phyloP scores from a whole-genome alignment of 1,284 basidiomycete species.

The Austroboletus olivaceoglutinosus region DNA sequence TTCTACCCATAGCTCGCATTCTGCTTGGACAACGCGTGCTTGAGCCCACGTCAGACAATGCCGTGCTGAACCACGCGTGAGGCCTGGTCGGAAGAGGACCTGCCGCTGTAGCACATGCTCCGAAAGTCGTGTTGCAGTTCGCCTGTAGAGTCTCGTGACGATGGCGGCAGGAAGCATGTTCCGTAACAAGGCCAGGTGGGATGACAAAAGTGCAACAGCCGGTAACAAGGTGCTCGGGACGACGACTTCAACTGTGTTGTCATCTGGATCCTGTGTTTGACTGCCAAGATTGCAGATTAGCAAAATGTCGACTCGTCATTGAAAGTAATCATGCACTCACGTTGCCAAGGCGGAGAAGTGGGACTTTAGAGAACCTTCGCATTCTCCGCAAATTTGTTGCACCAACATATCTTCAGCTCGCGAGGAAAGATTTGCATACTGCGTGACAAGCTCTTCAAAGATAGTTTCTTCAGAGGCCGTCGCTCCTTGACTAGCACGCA shows the following conservation, averaged over 20 bases:
- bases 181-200: slow-evolving; percentile 66
- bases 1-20: slow-evolving; percentile 78
- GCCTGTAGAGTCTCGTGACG: slow-evolving; percentile 65
- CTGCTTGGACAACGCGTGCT: slow-evolving; percentile 50
- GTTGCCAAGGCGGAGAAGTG: slow-evolving; percentile 56
- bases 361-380: slow-evolving; percentile 68
- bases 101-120: slow-evolving; percentile 81
- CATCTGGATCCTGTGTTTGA: slow-evolving; percentile 20
- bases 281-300: slow-evolving; percentile 8
- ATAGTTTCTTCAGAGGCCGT: slow-evolving; percentile 58
- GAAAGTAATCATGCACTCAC: slow-evolving; percentile 37
- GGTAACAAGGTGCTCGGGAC: slow-evolving; percentile 67
- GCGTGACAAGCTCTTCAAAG: slow-evolving; percentile 69
- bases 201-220: slow-evolving; percentile 70
- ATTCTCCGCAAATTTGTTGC: slow-evolving; percentile 75
- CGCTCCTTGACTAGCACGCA: background rate
- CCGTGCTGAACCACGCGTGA: slow-evolving; percentile 38
- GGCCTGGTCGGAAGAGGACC: slow-evolving; percentile 72
- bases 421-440: slow-evolving; percentile 58
- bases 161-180: slow-evolving; percentile 55
- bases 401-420: slow-evolving; percentile 87
- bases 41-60: slow-evolving; percentile 45
- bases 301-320: slow-evolving; percentile 2
- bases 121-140: slow-evolving; percentile 61
- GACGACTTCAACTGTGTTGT: slow-evolving; percentile 43